Evolutionary conservation across 306 rosid species (phyloP).

Genomic region (Quercus ilex): DNA sequence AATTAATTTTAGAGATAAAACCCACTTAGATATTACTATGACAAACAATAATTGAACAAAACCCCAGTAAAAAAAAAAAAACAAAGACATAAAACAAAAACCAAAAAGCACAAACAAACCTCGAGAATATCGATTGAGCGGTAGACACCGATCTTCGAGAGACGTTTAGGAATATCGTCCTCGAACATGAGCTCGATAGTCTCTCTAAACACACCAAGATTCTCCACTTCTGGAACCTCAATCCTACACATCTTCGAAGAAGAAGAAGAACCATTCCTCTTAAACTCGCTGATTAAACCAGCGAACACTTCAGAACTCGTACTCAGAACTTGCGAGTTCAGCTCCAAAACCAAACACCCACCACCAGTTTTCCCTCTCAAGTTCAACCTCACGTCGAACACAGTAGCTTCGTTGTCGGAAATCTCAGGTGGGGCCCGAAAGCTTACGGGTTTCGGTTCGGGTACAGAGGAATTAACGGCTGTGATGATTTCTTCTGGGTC

Average conservation of each 20-base stretch:
- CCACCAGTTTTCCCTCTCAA: conserved; percentile 74
- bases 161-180: conserved; percentile 53
- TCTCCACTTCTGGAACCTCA: conserved; percentile 82
- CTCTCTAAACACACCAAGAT: conserved; percentile 63
- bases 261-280: conserved; percentile 18
- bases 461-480: conserved; percentile 31
- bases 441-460: conserved; percentile 43
- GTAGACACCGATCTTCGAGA: conserved; percentile 60
- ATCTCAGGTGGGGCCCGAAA: conserved; percentile 36
- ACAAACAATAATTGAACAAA: neutral
- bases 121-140: conserved; percentile 79
- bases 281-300: conserved; percentile 49
- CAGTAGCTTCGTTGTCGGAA: conserved; percentile 20
- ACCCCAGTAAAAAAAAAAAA: neutral
- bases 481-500: conserved; percentile 32
- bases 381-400: conserved; percentile 76
- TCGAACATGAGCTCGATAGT: conserved; percentile 90
- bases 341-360: conserved; percentile 68
- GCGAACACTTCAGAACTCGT: conserved; percentile 76
- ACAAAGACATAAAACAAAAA: neutral
- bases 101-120: conserved; percentile 38
- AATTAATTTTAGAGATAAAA: neutral
- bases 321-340: conserved; percentile 64
- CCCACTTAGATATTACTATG: neutral
- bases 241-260: conserved; percentile 61